Conservation (phyloP, 495 filamentous ascomycete species). For the Daldinia grandis region DNA sequence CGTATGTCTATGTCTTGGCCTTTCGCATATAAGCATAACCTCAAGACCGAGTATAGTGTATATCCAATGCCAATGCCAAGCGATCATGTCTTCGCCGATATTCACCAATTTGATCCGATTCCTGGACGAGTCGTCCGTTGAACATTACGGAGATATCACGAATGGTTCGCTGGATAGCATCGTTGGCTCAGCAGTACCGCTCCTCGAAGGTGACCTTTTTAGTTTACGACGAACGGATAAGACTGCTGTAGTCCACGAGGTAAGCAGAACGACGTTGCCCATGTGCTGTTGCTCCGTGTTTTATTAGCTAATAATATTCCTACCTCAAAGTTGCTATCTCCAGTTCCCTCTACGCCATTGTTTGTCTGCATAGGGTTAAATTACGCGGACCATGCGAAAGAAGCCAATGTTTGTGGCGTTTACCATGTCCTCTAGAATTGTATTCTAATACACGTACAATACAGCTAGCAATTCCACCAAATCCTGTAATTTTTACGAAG, state of each 20-base stretch:
- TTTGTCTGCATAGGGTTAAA: conserved; percentile 22
- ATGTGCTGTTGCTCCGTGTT: background rate
- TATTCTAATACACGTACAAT: background rate
- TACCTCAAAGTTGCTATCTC: conserved; percentile 4
- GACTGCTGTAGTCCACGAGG: conserved; percentile 11
- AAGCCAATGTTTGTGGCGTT: background rate
- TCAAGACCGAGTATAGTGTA: background rate
- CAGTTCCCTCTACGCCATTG: conserved; percentile 5
- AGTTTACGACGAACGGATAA: background rate
- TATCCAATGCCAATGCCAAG: background rate
- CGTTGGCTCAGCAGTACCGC: conserved; percentile 4
- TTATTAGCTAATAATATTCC: background rate
- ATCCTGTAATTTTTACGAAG: conserved; percentile 21
- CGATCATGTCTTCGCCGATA: background rate
- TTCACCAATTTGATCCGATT: conserved; percentile 21
- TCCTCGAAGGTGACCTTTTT: conserved; percentile 5
- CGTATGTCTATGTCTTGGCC: background rate
- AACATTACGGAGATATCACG: conserved; percentile 19
- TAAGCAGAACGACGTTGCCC: background rate
- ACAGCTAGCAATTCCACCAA: conserved; percentile 17
- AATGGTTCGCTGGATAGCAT: conserved; percentile 2
- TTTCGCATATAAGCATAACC: background rate
- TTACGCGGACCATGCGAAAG: conserved; percentile 19
- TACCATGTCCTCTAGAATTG: background rate
- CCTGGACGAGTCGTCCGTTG: conserved; percentile 12